Evolutionary conservation across 2,329 filamentous ascomycete species (phyloP).

Genomic region (Myriangium duriaei): DNA sequence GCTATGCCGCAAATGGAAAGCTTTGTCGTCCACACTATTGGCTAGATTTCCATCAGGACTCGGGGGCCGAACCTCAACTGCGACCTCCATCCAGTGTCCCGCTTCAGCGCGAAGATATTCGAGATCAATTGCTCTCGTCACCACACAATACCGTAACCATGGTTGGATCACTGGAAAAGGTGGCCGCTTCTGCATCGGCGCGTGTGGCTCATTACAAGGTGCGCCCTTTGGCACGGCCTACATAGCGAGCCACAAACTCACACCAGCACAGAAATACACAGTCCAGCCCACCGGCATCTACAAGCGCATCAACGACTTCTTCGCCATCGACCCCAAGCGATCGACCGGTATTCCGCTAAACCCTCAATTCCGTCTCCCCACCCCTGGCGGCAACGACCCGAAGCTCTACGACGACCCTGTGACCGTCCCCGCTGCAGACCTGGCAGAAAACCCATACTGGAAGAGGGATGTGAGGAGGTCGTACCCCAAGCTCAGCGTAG

Average conservation of each 20-base stretch:
- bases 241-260: not conserved
- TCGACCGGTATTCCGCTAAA: conserved; percentile 89
- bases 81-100: too few species aligned
- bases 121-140: conserved; percentile 8
- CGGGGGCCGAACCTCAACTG: too few species aligned
- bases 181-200: conserved; percentile 13
- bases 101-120: too few species aligned
- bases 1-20: too few species aligned
- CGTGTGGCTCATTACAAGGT: conserved; percentile 13
- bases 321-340: conserved; percentile 75
- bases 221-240: too few species aligned
- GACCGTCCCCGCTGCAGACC: conserved; percentile 70
- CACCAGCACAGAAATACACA: conserved; percentile 72
- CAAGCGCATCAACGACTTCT: conserved; percentile 63
- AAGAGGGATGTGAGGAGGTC: conserved; percentile 76
- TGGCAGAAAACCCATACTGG: conserved; percentile 92
- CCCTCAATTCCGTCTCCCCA: conserved; percentile 77
- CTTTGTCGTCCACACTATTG: too few species aligned
- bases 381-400: conserved; percentile 62
- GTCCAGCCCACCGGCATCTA: conserved; percentile 81
- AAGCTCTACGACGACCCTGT: conserved; percentile 67
- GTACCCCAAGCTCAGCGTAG: conserved; percentile 68
- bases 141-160: conserved; percentile 4
- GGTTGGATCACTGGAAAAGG: conserved; percentile 13
- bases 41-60: too few species aligned